Conservation (phyloP, 495 filamentous ascomycete species). For the Neurospora discreta region DNA sequence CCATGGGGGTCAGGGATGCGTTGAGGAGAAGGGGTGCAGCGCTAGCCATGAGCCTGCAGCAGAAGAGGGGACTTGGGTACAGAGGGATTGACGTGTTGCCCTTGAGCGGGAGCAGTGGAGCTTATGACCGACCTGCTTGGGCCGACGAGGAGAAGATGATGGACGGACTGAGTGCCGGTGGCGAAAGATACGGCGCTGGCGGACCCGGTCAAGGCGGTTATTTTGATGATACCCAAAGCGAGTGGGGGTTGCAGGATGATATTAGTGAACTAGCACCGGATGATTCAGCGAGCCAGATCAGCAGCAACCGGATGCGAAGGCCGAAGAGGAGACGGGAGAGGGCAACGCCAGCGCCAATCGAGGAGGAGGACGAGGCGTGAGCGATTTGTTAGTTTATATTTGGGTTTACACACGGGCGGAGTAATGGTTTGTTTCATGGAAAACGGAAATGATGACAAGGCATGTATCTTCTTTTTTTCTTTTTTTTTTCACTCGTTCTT, state of each 20-base stretch:
- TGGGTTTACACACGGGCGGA: neutral
- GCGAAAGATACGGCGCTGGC: slow-evolving; percentile 25
- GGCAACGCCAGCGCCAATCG: slow-evolving; percentile 71
- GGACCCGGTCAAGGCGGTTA: slow-evolving; percentile 42
- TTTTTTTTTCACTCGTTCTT: too few relatives aligned
- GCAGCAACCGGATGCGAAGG: slow-evolving; percentile 56
- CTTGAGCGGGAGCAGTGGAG: slow-evolving; percentile 24
- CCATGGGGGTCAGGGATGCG: slow-evolving; percentile 67
- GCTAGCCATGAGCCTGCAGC: slow-evolving; percentile 65
- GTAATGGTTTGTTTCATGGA: neutral
- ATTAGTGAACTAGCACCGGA: slow-evolving; percentile 65
- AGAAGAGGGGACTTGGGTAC: slow-evolving; percentile 40
- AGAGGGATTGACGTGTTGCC: slow-evolving; percentile 34
- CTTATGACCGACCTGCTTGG: slow-evolving; percentile 33
- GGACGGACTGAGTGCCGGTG: slow-evolving; percentile 28
- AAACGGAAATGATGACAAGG: neutral
- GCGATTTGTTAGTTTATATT: neutral
- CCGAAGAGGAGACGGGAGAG: slow-evolving; percentile 63
- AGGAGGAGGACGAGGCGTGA: slow-evolving; percentile 50
- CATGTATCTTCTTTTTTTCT: neutral
- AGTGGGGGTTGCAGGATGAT: slow-evolving; percentile 51
- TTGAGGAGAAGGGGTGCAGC: slow-evolving; percentile 73
- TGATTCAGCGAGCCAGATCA: slow-evolving; percentile 79
- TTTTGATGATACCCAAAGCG: slow-evolving; percentile 40
- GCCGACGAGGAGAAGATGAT: slow-evolving; percentile 34